Evolutionary conservation across 2,329 filamentous ascomycete species (phyloP).

Genomic region (Fusarium ambrosium): DNA sequence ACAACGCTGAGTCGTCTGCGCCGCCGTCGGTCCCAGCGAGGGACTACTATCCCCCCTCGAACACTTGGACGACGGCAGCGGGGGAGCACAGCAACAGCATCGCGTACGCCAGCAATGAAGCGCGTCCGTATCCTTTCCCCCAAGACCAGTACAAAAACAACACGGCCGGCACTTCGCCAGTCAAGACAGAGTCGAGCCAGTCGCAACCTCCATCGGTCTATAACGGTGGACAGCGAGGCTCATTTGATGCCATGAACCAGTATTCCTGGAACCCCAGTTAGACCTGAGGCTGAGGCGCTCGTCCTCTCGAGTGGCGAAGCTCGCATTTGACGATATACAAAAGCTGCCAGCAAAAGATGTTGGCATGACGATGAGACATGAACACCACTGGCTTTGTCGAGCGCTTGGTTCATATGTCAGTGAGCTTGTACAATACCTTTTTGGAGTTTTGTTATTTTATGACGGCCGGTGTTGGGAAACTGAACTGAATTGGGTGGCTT

Average conservation of each 20-base stretch:
- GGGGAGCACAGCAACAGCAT: slow-evolving; percentile 60
- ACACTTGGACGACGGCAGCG: slow-evolving; percentile 66
- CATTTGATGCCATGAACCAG: slow-evolving; percentile 65
- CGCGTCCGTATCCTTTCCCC: slow-evolving; percentile 63
- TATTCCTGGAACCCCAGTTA: slow-evolving; percentile 70
- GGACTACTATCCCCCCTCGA: slow-evolving; percentile 68
- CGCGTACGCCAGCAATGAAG: slow-evolving; percentile 61
- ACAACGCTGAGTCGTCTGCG: slow-evolving; percentile 49
- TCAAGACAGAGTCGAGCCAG: slow-evolving; percentile 55
- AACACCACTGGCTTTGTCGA: slow-evolving; percentile 39
- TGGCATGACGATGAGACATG: slow-evolving; percentile 40
- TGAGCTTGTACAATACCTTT: slow-evolving; percentile 47
- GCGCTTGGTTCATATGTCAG: slow-evolving; percentile 41
- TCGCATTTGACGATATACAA: slow-evolving; percentile 41
- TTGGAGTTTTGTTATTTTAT: slow-evolving; percentile 39
- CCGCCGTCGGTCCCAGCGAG: slow-evolving; percentile 51
- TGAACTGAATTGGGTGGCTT: slow-evolving; percentile 43
- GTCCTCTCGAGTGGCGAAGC: slow-evolving; percentile 23
- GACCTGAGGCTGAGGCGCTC: slow-evolving; percentile 10
- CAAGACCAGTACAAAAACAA: slow-evolving; percentile 62
- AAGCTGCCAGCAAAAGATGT: slow-evolving; percentile 31
- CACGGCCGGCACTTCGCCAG: slow-evolving; percentile 44
- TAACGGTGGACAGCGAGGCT: slow-evolving; percentile 55
- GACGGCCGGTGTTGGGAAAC: slow-evolving; percentile 45
- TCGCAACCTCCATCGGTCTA: slow-evolving; percentile 58